Conservation (phyloP, 805 yeast genomes). For the Sugiyamaella valdiviana region DNA sequence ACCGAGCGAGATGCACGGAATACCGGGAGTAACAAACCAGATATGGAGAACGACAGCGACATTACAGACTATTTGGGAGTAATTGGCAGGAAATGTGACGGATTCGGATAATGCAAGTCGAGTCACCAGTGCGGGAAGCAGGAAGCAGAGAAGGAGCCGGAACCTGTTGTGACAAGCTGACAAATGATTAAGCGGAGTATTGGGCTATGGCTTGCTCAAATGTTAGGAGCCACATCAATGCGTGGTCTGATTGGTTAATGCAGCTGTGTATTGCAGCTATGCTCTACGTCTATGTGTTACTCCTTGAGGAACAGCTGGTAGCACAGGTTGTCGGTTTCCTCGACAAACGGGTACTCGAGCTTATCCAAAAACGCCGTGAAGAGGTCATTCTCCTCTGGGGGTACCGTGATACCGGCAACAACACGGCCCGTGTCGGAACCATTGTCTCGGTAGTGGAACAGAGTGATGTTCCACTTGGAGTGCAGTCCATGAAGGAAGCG, state of each 20-base stretch:
- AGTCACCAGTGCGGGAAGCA: not conserved
- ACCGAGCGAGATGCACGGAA: not conserved
- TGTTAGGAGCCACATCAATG: too few species aligned
- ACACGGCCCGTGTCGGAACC: conserved; percentile 94
- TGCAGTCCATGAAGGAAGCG: conserved; percentile 68
- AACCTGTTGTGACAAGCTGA: not conserved
- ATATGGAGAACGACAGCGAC: too few species aligned
- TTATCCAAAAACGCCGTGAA: conserved; percentile 63
- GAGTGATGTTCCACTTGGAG: conserved; percentile 81
- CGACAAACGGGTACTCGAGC: conserved; percentile 69
- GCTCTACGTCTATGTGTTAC: not conserved
- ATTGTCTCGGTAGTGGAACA: conserved; percentile 95
- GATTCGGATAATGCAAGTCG: not conserved
- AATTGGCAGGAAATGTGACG: too few species aligned
- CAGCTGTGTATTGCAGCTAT: not conserved
- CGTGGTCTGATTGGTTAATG: too few species aligned
- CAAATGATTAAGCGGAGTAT: too few species aligned
- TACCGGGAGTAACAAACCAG: too few species aligned
- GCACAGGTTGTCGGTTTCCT: conserved; percentile 82
- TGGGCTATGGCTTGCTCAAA: too few species aligned
- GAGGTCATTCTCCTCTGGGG: conserved; percentile 56
- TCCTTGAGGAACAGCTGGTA: conserved; percentile 63
- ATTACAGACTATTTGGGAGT: too few species aligned
- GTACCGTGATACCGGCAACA: conserved; percentile 82
- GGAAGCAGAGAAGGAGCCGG: not conserved